A percentile compares a stretch with the other conserved stretches of the same genome.
These are phyloP conservation scores for Trichoderma atrobrunneum DNA, from an alignment of 2,329 filamentous ascomycete species.

Conservation along the genomic window DNA sequence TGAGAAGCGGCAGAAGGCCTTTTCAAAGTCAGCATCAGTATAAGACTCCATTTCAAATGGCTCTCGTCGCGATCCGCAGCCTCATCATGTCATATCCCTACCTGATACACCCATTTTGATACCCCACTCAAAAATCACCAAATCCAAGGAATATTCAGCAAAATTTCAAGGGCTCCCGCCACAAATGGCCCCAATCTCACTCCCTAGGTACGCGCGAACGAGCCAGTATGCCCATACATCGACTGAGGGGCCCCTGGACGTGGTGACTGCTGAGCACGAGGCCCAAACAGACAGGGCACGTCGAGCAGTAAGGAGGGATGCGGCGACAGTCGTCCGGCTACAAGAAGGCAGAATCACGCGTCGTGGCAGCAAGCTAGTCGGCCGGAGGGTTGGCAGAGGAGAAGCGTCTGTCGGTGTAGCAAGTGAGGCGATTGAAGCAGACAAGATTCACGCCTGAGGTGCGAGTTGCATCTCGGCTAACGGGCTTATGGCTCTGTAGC, in stretches of 20 bases:
- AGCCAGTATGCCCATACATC: not conserved
- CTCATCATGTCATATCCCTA: slow-evolving; percentile 21
- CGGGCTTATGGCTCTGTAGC: not conserved
- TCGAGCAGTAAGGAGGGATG: not conserved
- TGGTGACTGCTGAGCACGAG: slow-evolving; percentile 14
- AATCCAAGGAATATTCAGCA: not conserved
- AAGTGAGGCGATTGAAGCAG: not conserved
- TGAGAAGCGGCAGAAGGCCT: slow-evolving; percentile 88
- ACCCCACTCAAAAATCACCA: not conserved
- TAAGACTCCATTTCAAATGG: not conserved
- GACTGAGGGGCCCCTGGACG: not conserved
- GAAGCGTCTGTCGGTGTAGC: slow-evolving; percentile 1
- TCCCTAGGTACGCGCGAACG: not conserved
- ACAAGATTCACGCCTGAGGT: not conserved
- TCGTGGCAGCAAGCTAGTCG: not conserved
- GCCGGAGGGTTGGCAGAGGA: not conserved
- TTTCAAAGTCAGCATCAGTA: slow-evolving; percentile 24
- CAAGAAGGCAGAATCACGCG: not conserved
- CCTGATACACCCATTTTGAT: slow-evolving; percentile 39
- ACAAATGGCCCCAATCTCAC: not conserved
- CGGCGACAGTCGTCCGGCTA: not conserved
- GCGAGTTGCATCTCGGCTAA: slow-evolving; percentile 9
- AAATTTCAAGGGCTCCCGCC: not conserved
- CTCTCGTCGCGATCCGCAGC: not conserved
- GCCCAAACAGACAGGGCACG: slow-evolving; percentile 10